A percentile compares a stretch with the other conserved stretches of the same genome.
Conservation (phyloP, 2,329 filamentous ascomycete genomes). For the Monosporascus sp. region DNA sequence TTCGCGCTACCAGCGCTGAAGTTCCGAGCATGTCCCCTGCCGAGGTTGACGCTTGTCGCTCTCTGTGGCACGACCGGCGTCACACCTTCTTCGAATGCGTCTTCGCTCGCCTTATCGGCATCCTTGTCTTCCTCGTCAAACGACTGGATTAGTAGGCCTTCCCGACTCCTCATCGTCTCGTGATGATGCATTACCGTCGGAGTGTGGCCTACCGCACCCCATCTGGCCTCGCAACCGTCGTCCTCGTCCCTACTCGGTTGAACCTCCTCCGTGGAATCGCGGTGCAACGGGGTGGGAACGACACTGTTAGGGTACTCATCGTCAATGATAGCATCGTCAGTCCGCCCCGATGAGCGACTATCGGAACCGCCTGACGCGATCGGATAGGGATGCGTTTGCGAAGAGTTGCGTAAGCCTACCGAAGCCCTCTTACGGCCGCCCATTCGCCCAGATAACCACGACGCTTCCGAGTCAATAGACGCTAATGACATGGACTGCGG, state of each 20-base stretch:
- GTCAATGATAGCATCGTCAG: slow-evolving; percentile 59
- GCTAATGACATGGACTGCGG: slow-evolving; percentile 79
- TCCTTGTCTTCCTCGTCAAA: slow-evolving; percentile 31
- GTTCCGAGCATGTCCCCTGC: slow-evolving; percentile 60
- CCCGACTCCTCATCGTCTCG: slow-evolving; percentile 45
- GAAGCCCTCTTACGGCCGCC: slow-evolving; percentile 40
- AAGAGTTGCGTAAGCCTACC: slow-evolving; percentile 36
- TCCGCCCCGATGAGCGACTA: slow-evolving; percentile 31
- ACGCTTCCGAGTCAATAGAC: slow-evolving; percentile 91
- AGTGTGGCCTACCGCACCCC: slow-evolving; percentile 48
- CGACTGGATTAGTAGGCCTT: slow-evolving; percentile 42
- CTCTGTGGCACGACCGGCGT: slow-evolving; percentile 44
- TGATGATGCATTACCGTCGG: slow-evolving; percentile 44
- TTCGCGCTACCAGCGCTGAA: slow-evolving; percentile 76
- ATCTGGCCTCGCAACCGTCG: slow-evolving; percentile 40
- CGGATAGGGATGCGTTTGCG: slow-evolving; percentile 30
- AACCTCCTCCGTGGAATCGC: slow-evolving; percentile 45
- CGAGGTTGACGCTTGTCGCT: slow-evolving; percentile 66
- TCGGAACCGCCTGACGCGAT: slow-evolving; percentile 49
- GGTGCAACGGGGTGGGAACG: slow-evolving; percentile 27
- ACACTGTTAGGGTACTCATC: slow-evolving; percentile 69
- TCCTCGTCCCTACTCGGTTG: slow-evolving; percentile 56
- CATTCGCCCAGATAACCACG: slow-evolving; percentile 81
- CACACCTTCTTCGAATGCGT: slow-evolving; percentile 18
- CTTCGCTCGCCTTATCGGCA: slow-evolving; percentile 25